These are phyloP conservation scores for Phytophthora cryptogea DNA, from an alignment of 352 stramenopile genomes.

Conservation along the genomic window DNA sequence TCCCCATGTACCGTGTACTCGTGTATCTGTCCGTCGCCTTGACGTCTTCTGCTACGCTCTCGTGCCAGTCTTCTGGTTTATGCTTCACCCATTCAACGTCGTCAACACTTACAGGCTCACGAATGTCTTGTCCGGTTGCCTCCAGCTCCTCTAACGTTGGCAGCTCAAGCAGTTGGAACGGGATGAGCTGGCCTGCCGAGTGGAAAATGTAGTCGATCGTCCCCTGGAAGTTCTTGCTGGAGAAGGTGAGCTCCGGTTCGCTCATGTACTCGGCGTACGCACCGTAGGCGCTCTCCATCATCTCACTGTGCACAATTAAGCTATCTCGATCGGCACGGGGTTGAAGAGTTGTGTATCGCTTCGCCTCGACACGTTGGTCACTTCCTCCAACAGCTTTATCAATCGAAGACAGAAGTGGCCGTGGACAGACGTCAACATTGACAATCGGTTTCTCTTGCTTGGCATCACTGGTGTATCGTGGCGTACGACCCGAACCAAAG, in stretches of 20 bases:
- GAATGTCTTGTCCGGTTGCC: slow-evolving; percentile 45
- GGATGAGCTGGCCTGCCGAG: slow-evolving; percentile 49
- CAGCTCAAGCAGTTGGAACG: slow-evolving; percentile 62
- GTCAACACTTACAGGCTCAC: slow-evolving; percentile 12
- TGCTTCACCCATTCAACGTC: slow-evolving; percentile 53
- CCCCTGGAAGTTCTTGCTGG: slow-evolving; percentile 54
- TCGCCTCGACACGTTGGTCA: slow-evolving; percentile 23
- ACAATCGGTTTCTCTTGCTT: slow-evolving; percentile 40
- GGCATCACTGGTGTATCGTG: slow-evolving; percentile 44
- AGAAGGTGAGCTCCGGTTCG: slow-evolving; percentile 76
- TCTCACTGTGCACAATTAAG: slow-evolving; percentile 61
- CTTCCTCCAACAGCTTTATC: slow-evolving; percentile 5
- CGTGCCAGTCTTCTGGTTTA: slow-evolving; percentile 43
- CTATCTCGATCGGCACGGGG: slow-evolving; percentile 50
- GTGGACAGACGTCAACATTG: slow-evolving; percentile 47
- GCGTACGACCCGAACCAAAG: slow-evolving; percentile 66
- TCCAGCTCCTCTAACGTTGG: slow-evolving; percentile 51
- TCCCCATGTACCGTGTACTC: slow-evolving; percentile 51
- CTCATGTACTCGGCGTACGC: slow-evolving; percentile 52
- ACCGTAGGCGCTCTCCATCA: slow-evolving; percentile 77
- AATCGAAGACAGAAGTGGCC: slow-evolving; percentile 28
- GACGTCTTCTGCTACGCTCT: slow-evolving; percentile 30
- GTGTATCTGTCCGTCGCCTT: slow-evolving; percentile 11
- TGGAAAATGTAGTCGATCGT: slow-evolving; percentile 90
- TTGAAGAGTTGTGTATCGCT: slow-evolving; percentile 43